Evolutionary conservation across 805 yeast species (phyloP).

Genomic region (Lipomyces yamanashiensis): DNA sequence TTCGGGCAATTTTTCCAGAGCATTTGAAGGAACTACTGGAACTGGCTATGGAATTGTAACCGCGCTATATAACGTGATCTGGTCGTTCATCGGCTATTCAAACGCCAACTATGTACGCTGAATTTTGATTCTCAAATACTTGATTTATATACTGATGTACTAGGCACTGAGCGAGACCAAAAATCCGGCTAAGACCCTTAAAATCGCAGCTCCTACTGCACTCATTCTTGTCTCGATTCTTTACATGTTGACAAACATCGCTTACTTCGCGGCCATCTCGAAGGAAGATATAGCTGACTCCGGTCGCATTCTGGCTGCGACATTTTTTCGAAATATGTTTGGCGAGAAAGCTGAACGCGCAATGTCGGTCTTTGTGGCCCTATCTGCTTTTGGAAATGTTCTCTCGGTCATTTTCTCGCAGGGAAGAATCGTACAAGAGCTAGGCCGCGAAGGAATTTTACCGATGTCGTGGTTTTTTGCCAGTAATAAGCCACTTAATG

Average conservation of each 20-base stretch:
- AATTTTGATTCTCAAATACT: too few relatives aligned
- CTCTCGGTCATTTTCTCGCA: slow-evolving; percentile 1
- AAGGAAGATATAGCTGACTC: slow-evolving; percentile 4
- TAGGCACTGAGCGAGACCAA: background rate
- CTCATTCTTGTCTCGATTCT: background rate
- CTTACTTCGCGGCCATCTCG: background rate
- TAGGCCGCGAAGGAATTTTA: background rate
- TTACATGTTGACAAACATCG: background rate
- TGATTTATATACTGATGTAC: background rate
- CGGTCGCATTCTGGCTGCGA: slow-evolving; percentile 1
- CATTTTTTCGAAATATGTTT: background rate
- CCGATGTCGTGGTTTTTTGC: background rate
- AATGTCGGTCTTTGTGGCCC: slow-evolving; percentile 2
- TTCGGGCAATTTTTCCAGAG: background rate
- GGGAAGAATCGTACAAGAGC: slow-evolving; percentile 1
- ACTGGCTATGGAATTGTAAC: background rate
- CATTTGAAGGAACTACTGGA: background rate
- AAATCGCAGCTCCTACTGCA: background rate
- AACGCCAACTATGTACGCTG: background rate
- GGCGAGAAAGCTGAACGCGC: background rate
- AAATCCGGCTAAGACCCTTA: background rate
- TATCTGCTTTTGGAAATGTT: background rate
- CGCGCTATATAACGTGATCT: background rate
- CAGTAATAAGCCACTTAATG: background rate
- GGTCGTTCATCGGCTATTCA: background rate